Conservation (phyloP, 108 stramenopile genomes). For the Chaetoceros tenuissimus region DNA sequence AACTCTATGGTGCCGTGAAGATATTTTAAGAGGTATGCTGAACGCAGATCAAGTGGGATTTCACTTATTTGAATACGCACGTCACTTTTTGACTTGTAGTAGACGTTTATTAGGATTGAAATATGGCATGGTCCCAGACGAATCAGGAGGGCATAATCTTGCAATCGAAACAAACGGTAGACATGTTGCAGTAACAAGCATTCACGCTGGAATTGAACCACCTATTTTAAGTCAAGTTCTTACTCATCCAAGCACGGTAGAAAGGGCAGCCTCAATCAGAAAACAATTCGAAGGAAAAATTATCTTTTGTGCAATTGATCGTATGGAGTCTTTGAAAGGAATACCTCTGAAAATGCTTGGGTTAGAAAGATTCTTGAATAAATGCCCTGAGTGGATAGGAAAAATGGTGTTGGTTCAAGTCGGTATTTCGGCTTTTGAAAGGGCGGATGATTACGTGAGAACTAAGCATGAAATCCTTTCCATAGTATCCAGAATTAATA, state of each 20-base stretch:
- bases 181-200: constrained; percentile 88
- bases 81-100: constrained; percentile 97
- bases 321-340: constrained; percentile 92
- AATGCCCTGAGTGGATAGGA: constrained; percentile 81
- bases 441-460: constrained; percentile 79
- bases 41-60: constrained; percentile 98
- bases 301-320: constrained; percentile 88
- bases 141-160: constrained; percentile 72
- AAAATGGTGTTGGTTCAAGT: constrained; percentile 96
- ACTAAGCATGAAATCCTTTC: constrained; percentile 71
- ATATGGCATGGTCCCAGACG: constrained; percentile 90
- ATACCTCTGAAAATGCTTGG: constrained; percentile 94
- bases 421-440: constrained; percentile 78
- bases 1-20: constrained; percentile 89
- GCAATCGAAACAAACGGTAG: constrained; percentile 92
- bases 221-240: constrained; percentile 76
- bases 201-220: constrained; percentile 94
- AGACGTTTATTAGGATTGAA: constrained; percentile 91
- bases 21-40: constrained; percentile 90
- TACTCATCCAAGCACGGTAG: constrained; percentile 44
- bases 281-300: constrained; percentile 71
- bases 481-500: constrained; percentile 76
- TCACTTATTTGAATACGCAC: constrained; percentile 98
- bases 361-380: constrained; percentile 82
- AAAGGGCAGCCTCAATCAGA: constrained; percentile 44